These are phyloP conservation scores for Dactylellina leptospora DNA, from an alignment of 2,329 filamentous ascomycete genomes.

Conservation along the genomic window DNA sequence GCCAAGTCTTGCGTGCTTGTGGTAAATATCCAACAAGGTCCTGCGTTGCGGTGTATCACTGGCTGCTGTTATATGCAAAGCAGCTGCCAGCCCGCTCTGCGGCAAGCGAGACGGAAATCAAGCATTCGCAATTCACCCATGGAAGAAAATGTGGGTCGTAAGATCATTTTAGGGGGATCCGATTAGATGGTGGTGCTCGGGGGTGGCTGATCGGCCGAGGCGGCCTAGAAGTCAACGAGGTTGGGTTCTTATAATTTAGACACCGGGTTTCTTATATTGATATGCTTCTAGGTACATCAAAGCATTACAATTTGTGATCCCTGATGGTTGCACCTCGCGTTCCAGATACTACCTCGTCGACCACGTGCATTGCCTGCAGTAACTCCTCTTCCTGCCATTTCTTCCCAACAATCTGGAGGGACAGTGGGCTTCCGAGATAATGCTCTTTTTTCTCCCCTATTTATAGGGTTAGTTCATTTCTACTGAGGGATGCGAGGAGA, in stretches of 20 bases:
- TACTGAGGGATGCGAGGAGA: slow-evolving; percentile 1
- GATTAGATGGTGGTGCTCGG: slow-evolving; percentile 29
- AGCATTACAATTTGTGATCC: slow-evolving; percentile 42
- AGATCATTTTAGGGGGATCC: slow-evolving; percentile 17
- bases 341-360: slow-evolving; percentile 58
- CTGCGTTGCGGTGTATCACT: slow-evolving; percentile 23
- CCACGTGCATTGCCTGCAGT: slow-evolving; percentile 58
- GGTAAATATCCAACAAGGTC: slow-evolving; percentile 11
- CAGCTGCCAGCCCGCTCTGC: no score
- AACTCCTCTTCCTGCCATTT: slow-evolving; percentile 68
- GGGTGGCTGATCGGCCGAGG: slow-evolving; percentile 16
- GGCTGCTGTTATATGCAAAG: no score
- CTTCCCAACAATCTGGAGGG: slow-evolving; percentile 66
- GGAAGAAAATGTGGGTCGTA: slow-evolving; percentile 17
- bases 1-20: slow-evolving; percentile 50
- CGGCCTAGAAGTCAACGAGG: not conserved
- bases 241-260: not conserved
- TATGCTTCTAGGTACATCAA: not conserved
- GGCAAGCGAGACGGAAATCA: no score
- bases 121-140: slow-evolving; percentile 16
- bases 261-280: not conserved
- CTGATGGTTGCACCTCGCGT: slow-evolving; percentile 38
- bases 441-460: slow-evolving; percentile 62
- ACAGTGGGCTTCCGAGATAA: slow-evolving; percentile 65
- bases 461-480: slow-evolving; percentile 20